Evolutionary conservation across 768 basidiomycete genomes (phyloP), one percentile per base, ranked within the genome.

Genomic region (Suillus fuscotomentosus): DNA sequence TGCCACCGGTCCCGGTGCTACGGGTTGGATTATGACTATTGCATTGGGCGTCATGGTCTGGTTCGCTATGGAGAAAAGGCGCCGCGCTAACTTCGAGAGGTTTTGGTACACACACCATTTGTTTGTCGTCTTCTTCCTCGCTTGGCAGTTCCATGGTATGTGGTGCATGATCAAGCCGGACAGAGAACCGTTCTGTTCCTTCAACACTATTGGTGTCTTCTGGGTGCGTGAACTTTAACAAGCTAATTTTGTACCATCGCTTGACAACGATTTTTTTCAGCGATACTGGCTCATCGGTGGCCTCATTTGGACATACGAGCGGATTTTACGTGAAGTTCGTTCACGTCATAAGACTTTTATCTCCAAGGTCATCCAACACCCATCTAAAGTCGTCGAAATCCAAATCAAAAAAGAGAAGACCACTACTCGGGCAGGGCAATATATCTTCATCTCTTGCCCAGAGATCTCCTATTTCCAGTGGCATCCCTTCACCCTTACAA

Each of bases 321-420:
- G 96, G 60, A 83, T 98, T 70, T 83, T 97, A 39, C 93, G 97
- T 70, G 97, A 98, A 81, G 78, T 97, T 66, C 88, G 96, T 60
- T 91, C 93, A 31, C 88, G 95, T 60, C 95, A 98, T 75, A 81
- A 88, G 65, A 98, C 97, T 6, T 96, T 89, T 75, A 90, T 98
- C 72, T 92, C 90, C 74, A 96, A 95, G 80, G 93, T 96, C 76
- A 90, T 97, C 75, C 92, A 94, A 72, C 96, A 98, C 76, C 96
- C 96, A 24, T 94, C 92, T 51, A 93, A 91, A 66, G 95, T 97
- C 66, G 84, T 96, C 80, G 95, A 98, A 78, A 80, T 99, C 36
- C 97, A 97, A 77, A 96, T 98, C 84, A 97, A 96, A 83, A 97
- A 97, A 78, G 96, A 97, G 72, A 91, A 90, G 79, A 94, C 87